Conservation (phyloP, 306 rosid species). For the Parietaria judaica region DNA sequence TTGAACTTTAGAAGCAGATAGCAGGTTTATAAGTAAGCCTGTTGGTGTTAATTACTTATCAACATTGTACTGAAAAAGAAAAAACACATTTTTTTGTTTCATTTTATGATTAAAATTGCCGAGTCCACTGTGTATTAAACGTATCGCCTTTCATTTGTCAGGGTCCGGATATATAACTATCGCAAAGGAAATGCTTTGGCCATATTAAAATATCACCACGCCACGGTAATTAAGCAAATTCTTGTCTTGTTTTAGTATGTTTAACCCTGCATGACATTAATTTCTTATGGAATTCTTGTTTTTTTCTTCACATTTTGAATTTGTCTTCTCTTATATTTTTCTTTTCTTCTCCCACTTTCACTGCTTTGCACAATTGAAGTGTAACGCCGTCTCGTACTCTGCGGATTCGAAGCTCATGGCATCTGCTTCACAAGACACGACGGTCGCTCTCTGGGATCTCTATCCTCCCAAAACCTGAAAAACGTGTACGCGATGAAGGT, state of each 20-base stretch:
- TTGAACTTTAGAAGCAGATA: too few species aligned
- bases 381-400: slow-evolving; percentile 77
- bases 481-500: neutral
- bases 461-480: slow-evolving; percentile 67
- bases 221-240: slow-evolving; percentile 36
- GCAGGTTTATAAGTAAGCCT: too few species aligned
- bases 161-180: slow-evolving; percentile 73
- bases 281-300: too few species aligned
- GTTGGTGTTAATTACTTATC: too few species aligned
- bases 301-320: neutral
- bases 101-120: neutral
- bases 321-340: too few species aligned
- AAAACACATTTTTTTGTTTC: neutral
- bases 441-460: slow-evolving; percentile 83
- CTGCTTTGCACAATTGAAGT: slow-evolving; percentile 29
- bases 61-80: too few species aligned
- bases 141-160: slow-evolving; percentile 25
- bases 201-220: slow-evolving; percentile 78
- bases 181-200: slow-evolving; percentile 81
- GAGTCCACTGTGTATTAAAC: too few species aligned
- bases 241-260: neutral
- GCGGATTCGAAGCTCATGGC: slow-evolving; percentile 69
- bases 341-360: neutral
- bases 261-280: neutral
- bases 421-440: slow-evolving; percentile 82